Percentiles rank a stretch among this genome's conserved stretches.
Conservation (phyloP, 495 filamentous ascomycete species). For the Lasiosphaeriaceae sp. region DNA sequence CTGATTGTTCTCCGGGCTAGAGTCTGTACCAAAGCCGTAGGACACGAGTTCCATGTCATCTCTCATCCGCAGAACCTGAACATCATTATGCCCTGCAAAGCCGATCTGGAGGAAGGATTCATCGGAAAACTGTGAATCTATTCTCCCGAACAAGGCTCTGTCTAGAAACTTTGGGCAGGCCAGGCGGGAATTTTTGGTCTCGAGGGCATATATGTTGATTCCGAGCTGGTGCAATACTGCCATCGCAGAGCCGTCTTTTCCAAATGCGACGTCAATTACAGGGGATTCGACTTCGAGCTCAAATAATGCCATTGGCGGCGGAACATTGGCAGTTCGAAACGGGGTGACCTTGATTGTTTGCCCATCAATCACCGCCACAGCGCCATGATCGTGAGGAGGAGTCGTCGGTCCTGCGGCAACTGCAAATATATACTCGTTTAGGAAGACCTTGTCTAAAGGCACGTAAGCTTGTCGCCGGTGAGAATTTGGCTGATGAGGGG, state of each 20-base stretch:
- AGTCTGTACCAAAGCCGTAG: conserved; percentile 13
- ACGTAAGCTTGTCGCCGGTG: conserved; percentile 18
- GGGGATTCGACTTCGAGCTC: conserved; percentile 63
- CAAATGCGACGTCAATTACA: conserved; percentile 71
- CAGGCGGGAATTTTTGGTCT: conserved; percentile 43
- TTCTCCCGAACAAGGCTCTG: conserved; percentile 18
- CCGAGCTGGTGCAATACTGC: conserved; percentile 63
- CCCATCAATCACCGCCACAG: conserved; percentile 86
- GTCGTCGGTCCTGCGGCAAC: conserved; percentile 62
- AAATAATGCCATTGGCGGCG: conserved; percentile 86
- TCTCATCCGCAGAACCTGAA: conserved; percentile 22
- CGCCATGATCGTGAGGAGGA: conserved; percentile 73
- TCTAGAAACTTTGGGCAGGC: conserved; percentile 26
- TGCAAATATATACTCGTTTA: conserved; percentile 65
- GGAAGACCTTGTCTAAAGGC: conserved; percentile 49
- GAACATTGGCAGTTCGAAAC: conserved; percentile 75
- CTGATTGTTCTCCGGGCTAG: background rate
- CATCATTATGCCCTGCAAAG: conserved; percentile 17
- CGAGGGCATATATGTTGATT: conserved; percentile 64
- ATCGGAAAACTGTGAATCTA: conserved; percentile 6
- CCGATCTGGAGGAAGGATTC: conserved; percentile 22
- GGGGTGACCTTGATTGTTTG: conserved; percentile 79
- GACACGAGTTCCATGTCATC: conserved; percentile 16
- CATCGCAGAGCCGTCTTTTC: conserved; percentile 59
- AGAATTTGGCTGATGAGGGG: background rate